Evolutionary conservation across 257 asterid species (phyloP).

Genomic region (Solanum piurae): DNA sequence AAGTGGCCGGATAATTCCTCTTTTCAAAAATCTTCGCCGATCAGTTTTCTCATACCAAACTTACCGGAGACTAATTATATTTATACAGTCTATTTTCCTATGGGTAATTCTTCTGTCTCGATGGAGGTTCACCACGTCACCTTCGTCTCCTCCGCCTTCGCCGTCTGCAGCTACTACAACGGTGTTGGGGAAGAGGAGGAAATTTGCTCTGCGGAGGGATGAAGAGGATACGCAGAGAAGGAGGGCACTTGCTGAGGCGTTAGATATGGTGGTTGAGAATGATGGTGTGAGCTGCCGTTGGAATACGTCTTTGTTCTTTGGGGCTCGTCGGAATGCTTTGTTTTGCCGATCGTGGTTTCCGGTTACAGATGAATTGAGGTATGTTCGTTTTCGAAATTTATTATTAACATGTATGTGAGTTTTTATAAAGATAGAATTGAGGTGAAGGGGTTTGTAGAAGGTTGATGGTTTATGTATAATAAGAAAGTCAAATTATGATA

Average conservation of each 20-base stretch:
- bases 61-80: conserved; percentile 22
- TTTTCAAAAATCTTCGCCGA: conserved; percentile 54
- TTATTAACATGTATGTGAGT: not conserved
- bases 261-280: conserved; percentile 40
- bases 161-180: conserved; percentile 20
- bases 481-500: not conserved
- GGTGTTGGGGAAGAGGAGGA: conserved; percentile 34
- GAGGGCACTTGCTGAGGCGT: conserved; percentile 85
- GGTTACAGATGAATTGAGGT: conserved; percentile 59
- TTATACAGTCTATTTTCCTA: conserved; percentile 53
- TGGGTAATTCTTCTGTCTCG: conserved; percentile 70
- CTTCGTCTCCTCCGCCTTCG: conserved; percentile 54
- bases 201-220: conserved; percentile 52
- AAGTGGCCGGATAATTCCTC: conserved; percentile 89
- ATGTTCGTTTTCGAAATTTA: not conserved
- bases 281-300: conserved; percentile 32
- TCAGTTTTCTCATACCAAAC: conserved; percentile 50
- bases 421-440: not conserved
- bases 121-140: conserved; percentile 33
- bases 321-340: conserved; percentile 65
- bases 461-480: not conserved
- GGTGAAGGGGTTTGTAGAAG: not conserved
- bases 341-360: conserved; percentile 97
- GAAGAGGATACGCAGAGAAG: conserved; percentile 94
- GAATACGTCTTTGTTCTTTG: conserved; percentile 72